Evolutionary conservation across 768 basidiomycete species (phyloP), one percentile per base, ranked within the genome.

Genomic region (Goffeauzyma gilvescens): DNA sequence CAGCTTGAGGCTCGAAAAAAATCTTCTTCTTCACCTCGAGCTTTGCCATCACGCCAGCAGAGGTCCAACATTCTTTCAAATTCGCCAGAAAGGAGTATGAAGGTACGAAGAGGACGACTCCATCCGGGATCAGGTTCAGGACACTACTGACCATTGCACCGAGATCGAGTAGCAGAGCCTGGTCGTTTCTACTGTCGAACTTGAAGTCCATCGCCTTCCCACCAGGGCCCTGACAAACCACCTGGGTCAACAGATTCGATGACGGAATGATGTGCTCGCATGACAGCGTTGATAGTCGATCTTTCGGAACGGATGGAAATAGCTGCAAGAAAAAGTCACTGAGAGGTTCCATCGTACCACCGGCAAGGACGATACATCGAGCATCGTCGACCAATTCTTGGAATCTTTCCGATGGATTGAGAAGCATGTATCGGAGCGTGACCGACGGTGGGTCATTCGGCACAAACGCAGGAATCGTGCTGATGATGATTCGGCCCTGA

Each of bases 261-360:
- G 70, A 66, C 0, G 90, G 85, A 18, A 95, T 81, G 46, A 98
- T 79, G 58, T 98, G 90, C 0, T 80, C 79, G 62, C 90, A 98
- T 0, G 84, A 82, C 56, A 93, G 86, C 15, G 72, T 79, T 6
- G 74, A 65, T n/a, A 95, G 62, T 27, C 72, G 72, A 25, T 76
- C 72, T 0, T 64, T 30, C 1, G 76, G 67, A 2, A 90, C 56
- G 48, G 71, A 67, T 0, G 76, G 68, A 52, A 98, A 84, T 5
- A 96, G 68, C 52, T 95, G 87, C 38, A 69, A 69, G 17, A 75
- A 66, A 13, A 95, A 74, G 60, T 93, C 87, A 65, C 69, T 40
- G 41, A 93, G 85, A n/a, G 90, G 90, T 6, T 86, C 85, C 93
- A 98, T 95, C 0, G 90, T 98, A 4, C 90, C 90, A 7, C 90